phyloP scores from a whole-genome alignment of 345 rosid genomes.

The Arabidopsis suecica region DNA sequence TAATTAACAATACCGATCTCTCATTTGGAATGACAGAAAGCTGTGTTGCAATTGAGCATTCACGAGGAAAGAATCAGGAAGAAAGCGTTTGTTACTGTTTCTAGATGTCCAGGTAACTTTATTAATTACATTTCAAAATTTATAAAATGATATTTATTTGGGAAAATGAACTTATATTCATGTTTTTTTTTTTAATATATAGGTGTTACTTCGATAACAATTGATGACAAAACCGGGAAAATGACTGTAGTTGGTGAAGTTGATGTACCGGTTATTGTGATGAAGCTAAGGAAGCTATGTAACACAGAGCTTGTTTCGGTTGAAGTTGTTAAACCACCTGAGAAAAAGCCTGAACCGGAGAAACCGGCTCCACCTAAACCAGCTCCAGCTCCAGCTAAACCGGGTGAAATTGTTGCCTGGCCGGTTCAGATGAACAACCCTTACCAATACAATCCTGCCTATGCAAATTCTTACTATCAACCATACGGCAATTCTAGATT shows the following conservation, averaged over 20 bases:
- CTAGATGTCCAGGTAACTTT: constrained; percentile 55
- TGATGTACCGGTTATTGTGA: constrained; percentile 51
- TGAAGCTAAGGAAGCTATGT: constrained; percentile 63
- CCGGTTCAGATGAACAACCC: constrained; percentile 21
- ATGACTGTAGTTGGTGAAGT: constrained; percentile 62
- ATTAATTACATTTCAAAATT: not conserved
- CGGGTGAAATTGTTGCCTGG: constrained; percentile 9
- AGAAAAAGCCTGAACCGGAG: constrained; percentile 60
- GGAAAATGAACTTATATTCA: not conserved
- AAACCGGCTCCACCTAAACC: constrained; percentile 22
- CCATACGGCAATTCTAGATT: constrained; percentile 13
- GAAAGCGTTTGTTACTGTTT: constrained; percentile 58
- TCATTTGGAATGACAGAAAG: constrained; percentile 51
- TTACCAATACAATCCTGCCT: constrained; percentile 24
- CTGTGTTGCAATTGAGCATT: constrained; percentile 56
- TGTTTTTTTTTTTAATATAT: not conserved
- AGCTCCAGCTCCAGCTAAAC: constrained; percentile 19
- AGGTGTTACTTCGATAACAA: constrained; percentile 57
- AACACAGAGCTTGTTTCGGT: constrained; percentile 55
- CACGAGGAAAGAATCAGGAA: constrained; percentile 53
- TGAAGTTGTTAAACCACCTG: constrained; percentile 67
- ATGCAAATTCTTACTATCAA: constrained; percentile 21
- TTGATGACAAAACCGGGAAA: constrained; percentile 70
- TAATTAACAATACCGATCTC: constrained; percentile 4
- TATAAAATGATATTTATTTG: not conserved